These are phyloP conservation scores for Zygosaccharomyces sapae DNA, from an alignment of 1,139 yeast species.

Conservation along the genomic window DNA sequence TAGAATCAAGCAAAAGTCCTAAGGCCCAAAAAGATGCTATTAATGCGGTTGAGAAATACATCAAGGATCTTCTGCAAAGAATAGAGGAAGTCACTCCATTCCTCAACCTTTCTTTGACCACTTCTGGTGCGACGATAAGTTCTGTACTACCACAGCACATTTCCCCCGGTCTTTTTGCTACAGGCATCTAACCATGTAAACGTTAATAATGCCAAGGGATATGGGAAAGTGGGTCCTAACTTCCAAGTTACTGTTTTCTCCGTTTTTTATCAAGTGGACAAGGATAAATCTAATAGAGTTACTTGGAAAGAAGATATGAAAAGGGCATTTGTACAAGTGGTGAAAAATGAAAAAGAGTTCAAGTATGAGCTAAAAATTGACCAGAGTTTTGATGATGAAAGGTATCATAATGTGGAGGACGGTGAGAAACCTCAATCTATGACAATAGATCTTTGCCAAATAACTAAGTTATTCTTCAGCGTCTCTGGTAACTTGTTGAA, in stretches of 20 bases:
- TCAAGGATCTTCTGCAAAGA: conserved; percentile 46
- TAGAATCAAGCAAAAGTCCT: conserved; percentile 25
- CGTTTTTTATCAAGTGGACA: conserved; percentile 51
- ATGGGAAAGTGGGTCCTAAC: conserved; percentile 52
- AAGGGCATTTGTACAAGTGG: conserved; percentile 46
- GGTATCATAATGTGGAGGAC: conserved; percentile 57
- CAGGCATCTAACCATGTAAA: conserved; percentile 56
- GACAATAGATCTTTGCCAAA: conserved; percentile 41
- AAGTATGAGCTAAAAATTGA: conserved; percentile 46
- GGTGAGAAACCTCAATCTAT: conserved; percentile 38
- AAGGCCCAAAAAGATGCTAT: conserved; percentile 43
- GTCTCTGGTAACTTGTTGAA: conserved; percentile 67
- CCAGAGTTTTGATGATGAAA: conserved; percentile 67
- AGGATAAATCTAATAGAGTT: conserved; percentile 41
- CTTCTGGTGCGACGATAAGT: conserved; percentile 64
- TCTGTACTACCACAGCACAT: conserved; percentile 50
- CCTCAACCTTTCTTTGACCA: conserved; percentile 60
- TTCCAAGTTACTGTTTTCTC: conserved; percentile 60
- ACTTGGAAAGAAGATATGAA: conserved; percentile 77
- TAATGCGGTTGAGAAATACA: conserved; percentile 47
- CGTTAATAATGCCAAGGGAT: conserved; percentile 38
- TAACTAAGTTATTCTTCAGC: conserved; percentile 61
- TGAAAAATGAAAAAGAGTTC: conserved; percentile 36
- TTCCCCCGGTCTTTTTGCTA: conserved; percentile 60
- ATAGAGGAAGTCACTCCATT: conserved; percentile 72